Conservation (phyloP, 202 grass and related monocot genomes). For the Digitaria exilis region DNA sequence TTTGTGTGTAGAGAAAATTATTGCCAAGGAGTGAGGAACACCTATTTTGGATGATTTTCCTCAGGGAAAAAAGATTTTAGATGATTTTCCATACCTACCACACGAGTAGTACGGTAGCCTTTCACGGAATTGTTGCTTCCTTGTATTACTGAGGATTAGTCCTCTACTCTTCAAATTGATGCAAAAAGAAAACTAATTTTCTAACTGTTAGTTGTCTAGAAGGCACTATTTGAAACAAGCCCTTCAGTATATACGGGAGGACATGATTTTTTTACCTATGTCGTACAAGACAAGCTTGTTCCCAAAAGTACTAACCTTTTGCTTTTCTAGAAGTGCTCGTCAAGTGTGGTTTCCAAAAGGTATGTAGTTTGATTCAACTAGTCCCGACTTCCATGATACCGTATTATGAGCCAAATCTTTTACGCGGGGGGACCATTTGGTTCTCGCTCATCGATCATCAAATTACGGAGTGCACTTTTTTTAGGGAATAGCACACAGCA, state of each 20-base stretch:
- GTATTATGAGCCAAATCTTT: constrained; percentile 28
- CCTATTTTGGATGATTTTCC: no score
- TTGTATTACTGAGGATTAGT: no score
- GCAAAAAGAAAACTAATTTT: neutral
- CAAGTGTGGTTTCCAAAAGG: constrained; percentile 26
- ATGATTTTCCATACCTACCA: no score
- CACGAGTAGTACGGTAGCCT: no score
- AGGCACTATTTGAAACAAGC: no score
- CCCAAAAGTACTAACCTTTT: constrained; percentile 18
- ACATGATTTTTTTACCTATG: constrained; percentile 1
- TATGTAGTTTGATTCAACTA: constrained; percentile 26
- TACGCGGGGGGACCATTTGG: constrained; percentile 14
- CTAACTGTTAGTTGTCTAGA: neutral
- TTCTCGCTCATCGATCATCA: neutral
- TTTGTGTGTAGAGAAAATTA: no score
- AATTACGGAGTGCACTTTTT: constrained; percentile 18
- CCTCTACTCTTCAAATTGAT: no score
- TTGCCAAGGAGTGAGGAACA: no score
- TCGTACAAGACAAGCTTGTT: constrained; percentile 26
- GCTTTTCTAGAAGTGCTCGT: constrained; percentile 35
- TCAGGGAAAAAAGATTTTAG: no score
- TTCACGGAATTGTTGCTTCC: no score
- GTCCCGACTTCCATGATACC: constrained; percentile 32
- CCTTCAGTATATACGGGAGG: no score
- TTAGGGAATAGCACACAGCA: constrained; percentile 34